Evolutionary conservation across 345 rosid genomes (phyloP), one percentile per base, ranked within the genome.

Genomic region (Salix exigua): DNA sequence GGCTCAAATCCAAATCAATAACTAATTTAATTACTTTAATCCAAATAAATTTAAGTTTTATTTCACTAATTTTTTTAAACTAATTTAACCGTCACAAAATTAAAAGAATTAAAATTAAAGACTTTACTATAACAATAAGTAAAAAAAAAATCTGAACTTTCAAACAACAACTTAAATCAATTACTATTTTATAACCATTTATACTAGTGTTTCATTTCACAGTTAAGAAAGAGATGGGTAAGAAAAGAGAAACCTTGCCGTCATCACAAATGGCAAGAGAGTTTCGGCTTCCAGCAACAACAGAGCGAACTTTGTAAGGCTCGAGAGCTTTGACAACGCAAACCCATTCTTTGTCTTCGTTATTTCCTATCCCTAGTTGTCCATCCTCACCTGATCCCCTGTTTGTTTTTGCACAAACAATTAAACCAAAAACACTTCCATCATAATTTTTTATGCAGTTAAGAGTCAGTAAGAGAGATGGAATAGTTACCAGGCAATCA

Each of bases 341-440:
- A 73, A 90, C 96, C 91, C 91, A 80, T 75, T 94, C 94, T 75
- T 85, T 92, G 73, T 92, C 98, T 79, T 92, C 97, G 78, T 89
- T 76, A 78, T 76, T 83, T 17, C 98, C 99, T 69, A 94, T 85
- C 58, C 99, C 98, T 74, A 96, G 78, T 73, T 96, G 98, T 66
- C 99, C 99, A 74, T 96, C 98, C 83, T 96, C 99, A 62, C 98
- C 98, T 18, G 98, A 78, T 58, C 99, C 99, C 98, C 98, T 96
- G 87, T 78, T 58, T 9, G 26, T n/a, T 58, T 63, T 66, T 51
- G 14, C 19, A 37, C 42, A 37, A 44, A 51, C 9, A 14, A 42
- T 5, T 35, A 69, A 23, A 33, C 30, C 38, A 23, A 13, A 42
- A 66, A 35, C 6, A 60, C 31, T 17, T 10, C 6, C 14, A 58